Base-by-base conservation (phyloP, 129 eudicot species). In the Flaveria brownii region DNA sequence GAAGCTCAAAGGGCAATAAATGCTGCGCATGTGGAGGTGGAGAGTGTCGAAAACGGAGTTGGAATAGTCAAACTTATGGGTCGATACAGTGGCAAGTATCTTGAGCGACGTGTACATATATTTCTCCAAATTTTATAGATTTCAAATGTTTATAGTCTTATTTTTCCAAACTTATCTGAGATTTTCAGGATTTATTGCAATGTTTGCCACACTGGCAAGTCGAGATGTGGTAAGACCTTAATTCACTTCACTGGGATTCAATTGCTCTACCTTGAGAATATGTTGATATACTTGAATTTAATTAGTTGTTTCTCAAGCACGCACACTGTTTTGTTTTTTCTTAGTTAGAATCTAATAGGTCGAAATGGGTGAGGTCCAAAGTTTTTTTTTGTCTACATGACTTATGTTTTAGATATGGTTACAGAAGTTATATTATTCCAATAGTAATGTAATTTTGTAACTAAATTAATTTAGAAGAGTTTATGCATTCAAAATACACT, bases 1-100 rank as follows among this genome's bases (percentile, higher is more conserved):
- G 98, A 93, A 85, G 98, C 97, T 83, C 98, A 93, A 67, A 83
- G 98, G 80, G 98, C 98, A 79, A 93, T 93, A 77, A 93, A 93
- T 84, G 96, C 98, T 78, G 97, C 98, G 50, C 96, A 93, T 79
- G 96, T 93, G 77, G 98, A 93, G 81, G 98, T 88, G 78, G 97
- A 91, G 85, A 88, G 97, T 73, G 89, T 89, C 25, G 92, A 91
- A 76, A 91, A 91, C 84, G 92, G 97, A 78, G 86, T 91, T 76
- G 97, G 97, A 52, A 87, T 91, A 57, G 97, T 91, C 69, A 91
- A 91, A 82, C 96, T 91, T 76, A 91, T 91, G 97, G 97, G 97
- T 28, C 85, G 97, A 82, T 89, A 91, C 66, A 88, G 96, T 71
- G 96, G 97, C 79, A 83, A 77, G 87, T 74, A 68, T 60, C 54